Base-by-base conservation (phyloP, 352 stramenopile species). In the Phytophthora citricola region DNA sequence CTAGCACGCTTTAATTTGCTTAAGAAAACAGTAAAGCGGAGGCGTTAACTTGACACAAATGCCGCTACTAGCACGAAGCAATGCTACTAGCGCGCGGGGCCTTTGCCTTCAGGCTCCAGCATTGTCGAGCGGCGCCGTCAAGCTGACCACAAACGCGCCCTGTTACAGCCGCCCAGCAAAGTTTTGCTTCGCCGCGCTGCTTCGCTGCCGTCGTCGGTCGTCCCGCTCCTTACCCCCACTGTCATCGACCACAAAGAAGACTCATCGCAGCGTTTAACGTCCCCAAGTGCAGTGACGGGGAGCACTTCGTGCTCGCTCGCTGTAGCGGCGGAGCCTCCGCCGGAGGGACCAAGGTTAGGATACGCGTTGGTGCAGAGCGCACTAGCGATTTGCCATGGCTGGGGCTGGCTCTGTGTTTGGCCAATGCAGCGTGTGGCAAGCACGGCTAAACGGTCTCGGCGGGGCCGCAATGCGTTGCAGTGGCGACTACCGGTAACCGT, bases 191-290 rank as follows among this genome's bases (percentile, higher is more conserved):
- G 15, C 32, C n/a, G 55, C 27, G 24, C 44, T 41, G 36, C 36
- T 41, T 9, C 36, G n/a, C 41, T 44, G 45, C 14, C 15, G 45
- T 52, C 38, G 43, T 63, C 40, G 49, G 45, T 48, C 39, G 47
- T n/a, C 49, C 60, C 36, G 36, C 40, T 27, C 41, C 32, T 40
- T 56, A 48, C n/a, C 48, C 52, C 38, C 26, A 32, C 61, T 52
- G 44, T 58, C 47, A 54, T 60, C 49, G 53, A 34, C 57, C 29
- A 14, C n/a, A 47, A 63, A 53, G 32, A 51, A 58, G 59, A 69
- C 59, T 73, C 52, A 69, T 66, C 43, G 52, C 27, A 56, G 39
- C 34, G 58, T 73, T 69, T 73, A 61, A 69, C 53, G 65, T 47
- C 44, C 39, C 51, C 17, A 41, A 51, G 57, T 58, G 49, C 50